Base-by-base conservation (phyloP, 768 basidiomycete genomes). In the Udeniomyces megalosporus region DNA sequence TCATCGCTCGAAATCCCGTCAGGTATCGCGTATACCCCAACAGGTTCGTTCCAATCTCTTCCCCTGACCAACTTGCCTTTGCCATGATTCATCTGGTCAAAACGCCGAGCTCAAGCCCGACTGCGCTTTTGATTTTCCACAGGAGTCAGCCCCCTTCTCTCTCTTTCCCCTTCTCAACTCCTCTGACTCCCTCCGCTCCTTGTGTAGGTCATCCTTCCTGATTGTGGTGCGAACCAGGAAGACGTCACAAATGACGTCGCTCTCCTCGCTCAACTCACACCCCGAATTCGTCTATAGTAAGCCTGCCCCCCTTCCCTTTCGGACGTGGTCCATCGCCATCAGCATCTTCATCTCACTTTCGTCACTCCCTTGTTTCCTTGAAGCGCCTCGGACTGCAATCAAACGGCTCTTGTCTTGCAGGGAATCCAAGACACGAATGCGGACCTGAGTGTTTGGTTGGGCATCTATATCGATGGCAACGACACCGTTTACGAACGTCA, bases 391-490 rank as follows among this genome's bases (percentile, higher is more conserved):
- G 68, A 75, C 62, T 75, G 74, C 61, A 63, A 77, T 65, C 71
- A 73, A 54, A 73, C 75, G 3, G 71, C 73, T 11, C 54, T 77
- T 49, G 71, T 76, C 77, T 80, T 97, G 32, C 86, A 91, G 67
- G 93, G 92, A 20, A 90, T 99, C 68, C 79, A 84, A 68, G 82
- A 82, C 64, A 95, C 92, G 38, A 87, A 92, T 74, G 86, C 89
- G 44, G 77, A 93, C 73, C 80, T 95, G 81, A 77, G 74, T 4
- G 86, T 92, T 5, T 90, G 76, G 68, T 62, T 73, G 10, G 38
- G 8, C 38, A 42, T 8, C 38, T 42, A 42, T 42, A 42, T 42
- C 4, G 86, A 89, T 73, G 79, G 71, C 24, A 71, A 81, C 44
- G 76, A 78, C 26, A 45, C 57, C 34, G 84, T 87, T 3, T 95